Base-by-base conservation (phyloP, 164 flowering plant genomes). In the Kingdonia uniflora region DNA sequence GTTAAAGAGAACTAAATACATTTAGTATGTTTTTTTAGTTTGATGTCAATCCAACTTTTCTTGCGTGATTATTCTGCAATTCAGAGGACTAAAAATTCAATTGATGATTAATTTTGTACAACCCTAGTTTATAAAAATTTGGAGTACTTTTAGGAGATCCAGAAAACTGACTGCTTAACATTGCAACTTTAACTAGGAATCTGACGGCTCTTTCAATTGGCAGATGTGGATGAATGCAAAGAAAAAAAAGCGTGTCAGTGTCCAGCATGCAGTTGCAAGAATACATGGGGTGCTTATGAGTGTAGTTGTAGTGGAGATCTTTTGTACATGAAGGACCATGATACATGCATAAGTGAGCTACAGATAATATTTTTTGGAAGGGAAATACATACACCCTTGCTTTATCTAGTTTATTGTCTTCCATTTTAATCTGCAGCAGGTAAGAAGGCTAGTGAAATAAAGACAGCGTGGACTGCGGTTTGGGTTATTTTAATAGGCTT, bases 141-240 rank as follows among this genome's bases (percentile, higher is more conserved):
- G n/a, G n/a, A n/a, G n/a, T n/a, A n/a, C n/a, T n/a, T n/a, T n/a
- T n/a, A n/a, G n/a, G n/a, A n/a, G n/a, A n/a, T n/a, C n/a, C n/a
- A n/a, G n/a, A n/a, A n/a, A n/a, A n/a, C n/a, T n/a, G n/a, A n/a
- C n/a, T n/a, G n/a, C n/a, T n/a, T n/a, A n/a, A n/a, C n/a, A n/a
- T n/a, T n/a, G n/a, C n/a, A n/a, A n/a, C n/a, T n/a, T n/a, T n/a
- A n/a, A n/a, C n/a, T n/a, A n/a, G n/a, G n/a, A n/a, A n/a, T n/a
- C n/a, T n/a, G 13, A 49, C 8, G 25, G 19, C 26, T 50, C 14
- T 56, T 33, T n/a, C 26, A 44, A 6, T 44, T 33, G 39, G 46
- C 78, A 88, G 96, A 88, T 78, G 46, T 88, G 51, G 79, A 88
- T 74, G 96, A 88, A 68, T 88, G 97, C 83, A 77, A 83, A 65